Conservation (phyloP, 257 asterid genomes). For the Marsdenia floribunda region DNA sequence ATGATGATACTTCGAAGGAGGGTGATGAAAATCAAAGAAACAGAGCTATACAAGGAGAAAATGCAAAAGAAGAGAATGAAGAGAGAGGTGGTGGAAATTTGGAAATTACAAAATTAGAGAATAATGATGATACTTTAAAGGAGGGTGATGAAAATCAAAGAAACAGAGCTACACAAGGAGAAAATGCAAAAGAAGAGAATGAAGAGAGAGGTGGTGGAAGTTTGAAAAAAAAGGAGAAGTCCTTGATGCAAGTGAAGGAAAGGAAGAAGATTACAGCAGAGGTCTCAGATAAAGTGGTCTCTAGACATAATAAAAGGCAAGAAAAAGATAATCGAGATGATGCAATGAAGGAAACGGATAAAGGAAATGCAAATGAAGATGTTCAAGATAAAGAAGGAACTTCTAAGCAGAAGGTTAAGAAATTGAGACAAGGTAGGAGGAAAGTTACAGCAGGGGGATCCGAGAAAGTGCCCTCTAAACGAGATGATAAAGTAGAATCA, state of each 20-base stretch:
- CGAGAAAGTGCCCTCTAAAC: slow-evolving; percentile 35
- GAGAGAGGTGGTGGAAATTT: slow-evolving; percentile 1
- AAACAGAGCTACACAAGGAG: background rate
- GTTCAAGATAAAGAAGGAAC: slow-evolving; percentile 36
- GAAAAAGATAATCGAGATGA: background rate
- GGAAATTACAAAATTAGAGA: background rate
- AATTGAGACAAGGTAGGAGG: slow-evolving; percentile 24
- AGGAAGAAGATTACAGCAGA: background rate
- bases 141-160: slow-evolving; percentile 3
- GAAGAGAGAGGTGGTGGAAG: background rate
- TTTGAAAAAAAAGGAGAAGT: slow-evolving; percentile 3
- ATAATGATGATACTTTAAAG: background rate
- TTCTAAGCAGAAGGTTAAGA: slow-evolving; percentile 31
- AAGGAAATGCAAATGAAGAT: slow-evolving; percentile 18
- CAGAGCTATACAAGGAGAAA: background rate
- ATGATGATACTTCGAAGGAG: background rate
- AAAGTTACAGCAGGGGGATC: slow-evolving; percentile 19
- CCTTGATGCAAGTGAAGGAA: background rate
- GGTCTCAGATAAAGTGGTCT: background rate
- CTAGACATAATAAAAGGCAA: background rate
- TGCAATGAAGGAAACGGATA: slow-evolving; percentile 13
- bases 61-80: background rate
- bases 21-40: background rate
- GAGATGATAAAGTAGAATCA: slow-evolving; percentile 39
- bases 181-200: slow-evolving; percentile 1